These are phyloP conservation scores for Paspalum notatum DNA, from an alignment of 176 grass and related monocot genomes.

Conservation along the genomic window DNA sequence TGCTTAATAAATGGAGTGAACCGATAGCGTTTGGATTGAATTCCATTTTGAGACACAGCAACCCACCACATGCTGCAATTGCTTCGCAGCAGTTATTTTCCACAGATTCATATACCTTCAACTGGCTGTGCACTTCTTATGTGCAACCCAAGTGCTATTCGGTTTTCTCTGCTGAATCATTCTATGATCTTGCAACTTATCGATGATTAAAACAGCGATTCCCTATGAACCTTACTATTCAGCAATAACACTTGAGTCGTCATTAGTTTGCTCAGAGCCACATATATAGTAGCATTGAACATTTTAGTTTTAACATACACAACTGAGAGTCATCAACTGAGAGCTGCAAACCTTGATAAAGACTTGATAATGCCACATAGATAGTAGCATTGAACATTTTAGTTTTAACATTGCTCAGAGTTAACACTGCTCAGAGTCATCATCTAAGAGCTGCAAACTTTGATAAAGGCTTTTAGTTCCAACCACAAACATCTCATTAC, in stretches of 20 bases:
- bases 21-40: neutral
- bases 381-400: neutral
- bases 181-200: neutral
- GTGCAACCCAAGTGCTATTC: neutral
- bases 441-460: neutral
- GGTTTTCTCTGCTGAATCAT: neutral
- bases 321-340: neutral
- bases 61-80: neutral
- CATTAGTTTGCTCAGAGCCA: neutral
- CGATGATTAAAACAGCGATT: neutral
- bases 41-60: slow-evolving; percentile 5
- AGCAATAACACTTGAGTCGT: neutral
- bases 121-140: neutral
- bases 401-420: no score
- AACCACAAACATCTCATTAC: neutral
- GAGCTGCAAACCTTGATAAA: neutral
- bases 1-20: no score
- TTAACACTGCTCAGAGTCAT: no score
- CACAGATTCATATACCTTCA: neutral
- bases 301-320: no score
- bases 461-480: neutral
- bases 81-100: neutral
- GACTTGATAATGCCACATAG: no score
- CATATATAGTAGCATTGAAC: neutral
- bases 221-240: neutral